Evolutionary conservation across 192 early-diverging fungal species (phyloP).

Genomic region (Entomortierella parvispora): DNA sequence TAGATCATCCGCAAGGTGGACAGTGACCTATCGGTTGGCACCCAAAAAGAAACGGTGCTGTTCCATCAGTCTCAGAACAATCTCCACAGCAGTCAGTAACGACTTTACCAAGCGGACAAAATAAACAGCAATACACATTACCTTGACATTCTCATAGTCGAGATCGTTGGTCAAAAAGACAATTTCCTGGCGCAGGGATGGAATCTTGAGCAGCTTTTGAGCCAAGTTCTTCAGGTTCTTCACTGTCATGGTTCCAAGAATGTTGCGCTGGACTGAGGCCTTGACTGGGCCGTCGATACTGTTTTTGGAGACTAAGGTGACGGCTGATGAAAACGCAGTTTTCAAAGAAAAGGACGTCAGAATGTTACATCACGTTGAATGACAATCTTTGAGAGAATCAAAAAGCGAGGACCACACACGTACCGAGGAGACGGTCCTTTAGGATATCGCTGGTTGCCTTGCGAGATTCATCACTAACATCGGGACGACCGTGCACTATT

Average conservation of each 20-base stretch:
- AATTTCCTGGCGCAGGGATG: constrained; percentile 52
- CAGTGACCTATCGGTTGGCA: constrained; percentile 13
- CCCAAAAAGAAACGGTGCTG: too few relatives aligned
- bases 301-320: constrained; percentile 39
- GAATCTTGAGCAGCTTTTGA: constrained; percentile 59
- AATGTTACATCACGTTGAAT: too few relatives aligned
- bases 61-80: too few relatives aligned
- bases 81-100: too few relatives aligned
- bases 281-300: constrained; percentile 11
- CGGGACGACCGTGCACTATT: constrained; percentile 50
- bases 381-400: constrained; percentile 9
- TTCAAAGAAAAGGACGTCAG: too few relatives aligned
- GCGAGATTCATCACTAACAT: constrained; percentile 29
- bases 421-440: constrained; percentile 57
- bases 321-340: constrained; percentile 10
- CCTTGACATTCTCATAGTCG: constrained; percentile 26
- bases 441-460: constrained; percentile 52
- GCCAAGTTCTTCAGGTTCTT: constrained; percentile 59
- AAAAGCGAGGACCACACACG: neutral
- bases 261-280: constrained; percentile 30
- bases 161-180: constrained; percentile 39
- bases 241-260: constrained; percentile 61
- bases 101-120: neutral
- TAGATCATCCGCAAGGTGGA: constrained; percentile 57
- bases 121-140: constrained; percentile 5